Percentiles rank a stretch among this genome's conserved stretches.
Evolutionary conservation across 2,329 filamentous ascomycete genomes (phyloP).

Genomic region (Diaporthe nobilis): DNA sequence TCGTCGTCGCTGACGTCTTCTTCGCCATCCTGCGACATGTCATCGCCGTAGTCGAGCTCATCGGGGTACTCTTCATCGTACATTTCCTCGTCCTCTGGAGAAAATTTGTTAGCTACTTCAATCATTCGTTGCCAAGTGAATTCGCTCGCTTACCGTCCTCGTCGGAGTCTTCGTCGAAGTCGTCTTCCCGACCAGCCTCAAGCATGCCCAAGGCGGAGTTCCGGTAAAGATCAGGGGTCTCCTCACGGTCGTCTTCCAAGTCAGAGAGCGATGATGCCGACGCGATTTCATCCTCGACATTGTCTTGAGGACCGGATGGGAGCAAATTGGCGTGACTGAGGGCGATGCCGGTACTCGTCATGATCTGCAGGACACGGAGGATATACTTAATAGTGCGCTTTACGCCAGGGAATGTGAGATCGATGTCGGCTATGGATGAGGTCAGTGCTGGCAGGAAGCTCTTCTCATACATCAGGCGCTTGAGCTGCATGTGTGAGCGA

Average conservation of each 20-base stretch:
- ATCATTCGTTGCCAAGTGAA: not conserved
- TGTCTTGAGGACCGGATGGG: conserved; percentile 68
- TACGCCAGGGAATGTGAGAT: conserved; percentile 92
- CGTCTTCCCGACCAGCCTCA: conserved; percentile 84
- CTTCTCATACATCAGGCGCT: conserved; percentile 98
- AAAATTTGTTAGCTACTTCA: conserved; percentile 45
- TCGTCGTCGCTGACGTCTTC: conserved; percentile 90
- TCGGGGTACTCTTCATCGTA: conserved; percentile 93
- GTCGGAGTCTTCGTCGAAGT: conserved; percentile 77
- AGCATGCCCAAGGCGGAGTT: conserved; percentile 97
- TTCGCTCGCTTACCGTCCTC: conserved; percentile 68
- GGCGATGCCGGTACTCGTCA: conserved; percentile 89
- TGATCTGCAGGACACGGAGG: conserved; percentile 85
- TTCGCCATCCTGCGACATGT: conserved; percentile 82
- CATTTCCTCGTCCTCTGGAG: conserved; percentile 87
- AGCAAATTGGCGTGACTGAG: conserved; percentile 87
- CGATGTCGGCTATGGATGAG: conserved; percentile 92
- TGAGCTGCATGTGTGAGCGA: conserved; percentile 84
- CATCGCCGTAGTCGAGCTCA: conserved; percentile 91
- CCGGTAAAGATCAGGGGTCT: conserved; percentile 96
- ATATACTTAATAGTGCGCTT: conserved; percentile 98
- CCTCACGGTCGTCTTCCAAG: conserved; percentile 86
- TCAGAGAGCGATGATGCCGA: conserved; percentile 92
- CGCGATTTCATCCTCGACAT: conserved; percentile 87
- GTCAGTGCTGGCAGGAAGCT: conserved; percentile 92